These are phyloP conservation scores for Lactarius hengduanensis DNA, from an alignment of 768 basidiomycete species.

Conservation along the genomic window DNA sequence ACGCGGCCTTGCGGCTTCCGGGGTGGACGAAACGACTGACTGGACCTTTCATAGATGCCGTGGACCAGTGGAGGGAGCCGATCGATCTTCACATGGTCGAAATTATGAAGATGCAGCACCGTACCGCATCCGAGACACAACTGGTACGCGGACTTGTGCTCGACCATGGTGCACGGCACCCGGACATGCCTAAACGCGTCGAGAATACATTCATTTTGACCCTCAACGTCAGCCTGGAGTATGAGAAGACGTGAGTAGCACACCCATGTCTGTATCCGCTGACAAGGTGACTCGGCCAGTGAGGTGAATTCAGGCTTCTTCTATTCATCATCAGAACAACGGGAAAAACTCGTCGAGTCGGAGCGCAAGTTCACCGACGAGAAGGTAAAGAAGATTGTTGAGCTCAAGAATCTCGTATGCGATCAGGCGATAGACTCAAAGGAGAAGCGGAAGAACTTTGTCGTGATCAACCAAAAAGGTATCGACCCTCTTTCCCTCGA, in stretches of 20 bases:
- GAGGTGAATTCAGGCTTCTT: constrained; percentile 99
- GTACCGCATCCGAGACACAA: constrained; percentile 95
- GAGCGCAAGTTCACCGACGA: constrained; percentile 92
- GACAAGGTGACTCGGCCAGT: constrained; percentile 43
- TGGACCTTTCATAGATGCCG: constrained; percentile 44
- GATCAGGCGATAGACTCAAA: constrained; percentile 85
- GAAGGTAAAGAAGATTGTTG: constrained; percentile 93
- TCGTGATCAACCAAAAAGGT: constrained; percentile 98
- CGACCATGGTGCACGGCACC: constrained; percentile 96
- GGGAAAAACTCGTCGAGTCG: constrained; percentile 97
- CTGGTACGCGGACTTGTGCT: constrained; percentile 93
- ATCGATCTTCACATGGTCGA: constrained; percentile 99
- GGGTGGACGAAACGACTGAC: constrained; percentile 31
- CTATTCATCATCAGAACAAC: constrained; percentile 97
- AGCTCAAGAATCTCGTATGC: constrained; percentile 94
- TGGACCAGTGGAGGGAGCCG: constrained; percentile 76
- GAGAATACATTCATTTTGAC: constrained; percentile 96
- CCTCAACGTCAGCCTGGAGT: constrained; percentile 95
- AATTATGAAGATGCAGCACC: constrained; percentile 99
- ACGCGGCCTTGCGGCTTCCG: constrained; percentile 25
- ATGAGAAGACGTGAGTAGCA: constrained; percentile 92
- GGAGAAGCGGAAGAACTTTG: constrained; percentile 84
- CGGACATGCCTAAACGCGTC: constrained; percentile 98
- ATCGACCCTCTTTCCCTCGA: constrained; percentile 97
- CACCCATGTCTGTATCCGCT: constrained; percentile 20